A percentile compares a stretch with the other conserved stretches of the same genome.
phyloP scores from a whole-genome alignment of 257 asterid genomes.

The Agastache rugosa region DNA sequence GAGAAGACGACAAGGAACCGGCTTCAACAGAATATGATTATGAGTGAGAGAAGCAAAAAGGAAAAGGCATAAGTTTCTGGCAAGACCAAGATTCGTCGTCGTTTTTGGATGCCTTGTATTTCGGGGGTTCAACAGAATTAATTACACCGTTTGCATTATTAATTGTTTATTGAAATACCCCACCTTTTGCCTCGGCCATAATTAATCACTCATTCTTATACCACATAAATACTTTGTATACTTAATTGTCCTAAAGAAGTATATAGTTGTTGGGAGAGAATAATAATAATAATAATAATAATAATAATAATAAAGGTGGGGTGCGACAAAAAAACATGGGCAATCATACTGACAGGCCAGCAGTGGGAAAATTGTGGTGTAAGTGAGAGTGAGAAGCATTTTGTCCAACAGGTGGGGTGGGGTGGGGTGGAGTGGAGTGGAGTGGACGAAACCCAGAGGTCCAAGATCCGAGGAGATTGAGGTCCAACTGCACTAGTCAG shows the following conservation, averaged over 20 bases:
- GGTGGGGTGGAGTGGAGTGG: too few relatives aligned
- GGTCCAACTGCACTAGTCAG: too few relatives aligned
- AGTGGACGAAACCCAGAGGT: slow-evolving; percentile 31
- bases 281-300: too few relatives aligned
- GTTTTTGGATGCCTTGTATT: slow-evolving; percentile 33
- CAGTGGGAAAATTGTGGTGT: slow-evolving; percentile 20
- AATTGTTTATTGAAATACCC: not conserved
- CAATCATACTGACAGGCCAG: slow-evolving; percentile 46
- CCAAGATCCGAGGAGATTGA: slow-evolving; percentile 37
- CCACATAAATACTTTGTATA: not conserved
- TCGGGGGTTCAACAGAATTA: not conserved
- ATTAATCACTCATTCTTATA: not conserved
- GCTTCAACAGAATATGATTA: slow-evolving; percentile 24
- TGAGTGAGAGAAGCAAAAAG: slow-evolving; percentile 17
- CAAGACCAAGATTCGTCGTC: slow-evolving; percentile 53
- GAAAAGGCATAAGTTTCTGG: slow-evolving; percentile 36
- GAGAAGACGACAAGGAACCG: slow-evolving; percentile 29
- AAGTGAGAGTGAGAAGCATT: slow-evolving; percentile 40
- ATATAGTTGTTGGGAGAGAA: too few relatives aligned
- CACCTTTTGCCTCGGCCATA: too few relatives aligned
- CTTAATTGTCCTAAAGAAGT: not conserved
- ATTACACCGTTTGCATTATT: not conserved
- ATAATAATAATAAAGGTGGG: too few relatives aligned
- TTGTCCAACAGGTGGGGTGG: slow-evolving; percentile 62
- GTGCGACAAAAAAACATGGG: slow-evolving; percentile 57